A percentile compares a stretch with the other conserved stretches of the same genome.
Evolutionary conservation across 768 basidiomycete species (phyloP).

Genomic region (Lepiota venenata): DNA sequence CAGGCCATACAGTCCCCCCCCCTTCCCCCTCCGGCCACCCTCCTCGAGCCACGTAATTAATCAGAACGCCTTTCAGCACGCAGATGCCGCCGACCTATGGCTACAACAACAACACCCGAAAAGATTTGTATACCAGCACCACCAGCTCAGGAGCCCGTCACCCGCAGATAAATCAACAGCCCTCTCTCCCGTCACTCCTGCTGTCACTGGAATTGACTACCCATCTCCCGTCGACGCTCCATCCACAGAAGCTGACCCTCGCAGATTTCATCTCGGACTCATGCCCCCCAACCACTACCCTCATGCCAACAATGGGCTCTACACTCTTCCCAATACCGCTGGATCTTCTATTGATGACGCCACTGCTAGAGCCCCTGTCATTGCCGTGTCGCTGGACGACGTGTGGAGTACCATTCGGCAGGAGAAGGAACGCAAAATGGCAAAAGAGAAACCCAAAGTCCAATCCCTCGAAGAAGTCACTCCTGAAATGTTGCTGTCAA

Average conservation of each 20-base stretch:
- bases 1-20: constrained; percentile 7
- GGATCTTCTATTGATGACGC: constrained; percentile 42
- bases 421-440: constrained; percentile 64
- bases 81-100: constrained; percentile 23
- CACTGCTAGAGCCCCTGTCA: constrained; percentile 30
- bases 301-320: constrained; percentile 17
- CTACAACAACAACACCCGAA: constrained; percentile 11
- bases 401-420: constrained; percentile 67
- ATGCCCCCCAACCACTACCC: constrained; percentile 1
- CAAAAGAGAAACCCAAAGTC: constrained; percentile 65
- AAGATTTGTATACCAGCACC: constrained; percentile 3
- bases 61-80: not conserved
- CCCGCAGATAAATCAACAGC: constrained; percentile 22
- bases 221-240: constrained; percentile 36
- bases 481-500: constrained; percentile 29
- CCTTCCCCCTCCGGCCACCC: not conserved
- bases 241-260: constrained; percentile 31
- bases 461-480: constrained; percentile 55
- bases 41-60: constrained; percentile 11
- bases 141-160: constrained; percentile 8
- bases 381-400: constrained; percentile 45
- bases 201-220: constrained; percentile 46
- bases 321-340: constrained; percentile 35
- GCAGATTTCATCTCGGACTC: constrained; percentile 23
- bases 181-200: constrained; percentile 39